Base-by-base conservation (phyloP, 805 yeast genomes). In the Sugiyamaella lignohabitans region DNA sequence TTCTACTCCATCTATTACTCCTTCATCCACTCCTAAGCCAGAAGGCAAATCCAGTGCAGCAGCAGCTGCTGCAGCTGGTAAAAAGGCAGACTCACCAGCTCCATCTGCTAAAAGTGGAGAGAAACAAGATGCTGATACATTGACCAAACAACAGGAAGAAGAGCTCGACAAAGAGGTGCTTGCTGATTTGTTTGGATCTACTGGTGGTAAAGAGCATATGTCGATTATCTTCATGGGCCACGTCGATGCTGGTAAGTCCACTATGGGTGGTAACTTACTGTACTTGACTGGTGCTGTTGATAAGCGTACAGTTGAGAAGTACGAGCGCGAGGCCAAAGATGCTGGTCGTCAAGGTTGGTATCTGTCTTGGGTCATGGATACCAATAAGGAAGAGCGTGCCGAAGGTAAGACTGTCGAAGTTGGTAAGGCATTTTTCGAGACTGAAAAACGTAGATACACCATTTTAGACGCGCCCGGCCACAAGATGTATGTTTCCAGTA, bases 311-410 rank as follows among this genome's bases (percentile, higher is more conserved):
- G 93, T 93, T 56, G 99, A 93, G 59, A 93, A 93, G 69, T 91
- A 91, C 65, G 98, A 93, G 73, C 80, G 89, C 67, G 99, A 93
- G 71, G 98, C 98, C 51, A 88, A 88, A 68, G 99, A 93, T 60
- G 98, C 98, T 40, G 98, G 98, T 68, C 85, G 98, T 74, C 98
- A 93, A 73, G 97, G 97, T 68, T 93, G 99, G 99, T 93, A 93
- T 67, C 74, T 93, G 59, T 89, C 98, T 5, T 93, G 98, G 98
- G 94, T 93, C 59, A 89, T 93, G 96, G 99, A 93, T 68, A 91
- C 97, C 59, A 93, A 94, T 73, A 89, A 87, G 70, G 98, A 93
- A 72, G 99, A 93, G 74, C 85, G 98, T 76, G 87, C 78, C 60
- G 97, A 93, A 70, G 99, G 99, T 75, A 93, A 93, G 74, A 93